A percentile compares a stretch with the other conserved stretches of the same genome.
Evolutionary conservation across 1,284 basidiomycete species (phyloP).

Genomic region (Neonothopanus nambi): DNA sequence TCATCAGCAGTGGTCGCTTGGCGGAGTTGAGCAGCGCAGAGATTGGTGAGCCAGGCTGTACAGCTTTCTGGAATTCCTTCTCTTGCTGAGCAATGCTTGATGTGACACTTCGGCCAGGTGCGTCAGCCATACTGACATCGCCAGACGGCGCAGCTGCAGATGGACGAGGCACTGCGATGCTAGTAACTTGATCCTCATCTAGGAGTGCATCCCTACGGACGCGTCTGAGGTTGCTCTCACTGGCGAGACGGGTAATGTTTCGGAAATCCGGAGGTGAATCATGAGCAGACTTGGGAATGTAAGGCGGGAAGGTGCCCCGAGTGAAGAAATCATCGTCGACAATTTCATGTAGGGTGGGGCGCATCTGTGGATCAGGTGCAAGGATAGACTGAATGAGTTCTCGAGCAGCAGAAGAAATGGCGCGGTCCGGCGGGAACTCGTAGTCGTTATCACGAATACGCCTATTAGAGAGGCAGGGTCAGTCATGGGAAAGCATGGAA

Average conservation of each 20-base stretch:
- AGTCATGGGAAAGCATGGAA: slow-evolving; percentile 10
- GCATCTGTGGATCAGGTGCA: slow-evolving; percentile 76
- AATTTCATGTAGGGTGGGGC: slow-evolving; percentile 86
- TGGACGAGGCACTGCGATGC: slow-evolving; percentile 36
- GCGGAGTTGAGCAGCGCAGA: slow-evolving; percentile 89
- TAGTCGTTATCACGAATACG: slow-evolving; percentile 95
- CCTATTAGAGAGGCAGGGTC: slow-evolving; percentile 38
- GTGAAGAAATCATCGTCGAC: slow-evolving; percentile 87
- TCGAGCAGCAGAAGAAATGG: slow-evolving; percentile 72
- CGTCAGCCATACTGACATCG: slow-evolving; percentile 15
- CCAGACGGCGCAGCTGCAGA: slow-evolving; percentile 21
- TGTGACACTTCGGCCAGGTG: slow-evolving; percentile 40
- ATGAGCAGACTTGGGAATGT: slow-evolving; percentile 79
- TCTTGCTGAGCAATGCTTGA: slow-evolving; percentile 84
- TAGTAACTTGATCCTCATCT: slow-evolving; percentile 56
- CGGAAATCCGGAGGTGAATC: slow-evolving; percentile 76
- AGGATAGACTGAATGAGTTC: slow-evolving; percentile 86
- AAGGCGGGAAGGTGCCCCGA: slow-evolving; percentile 77
- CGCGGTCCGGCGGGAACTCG: slow-evolving; percentile 82
- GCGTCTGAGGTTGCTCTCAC: slow-evolving; percentile 70
- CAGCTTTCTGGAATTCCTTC: slow-evolving; percentile 93
- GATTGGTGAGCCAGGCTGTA: slow-evolving; percentile 94
- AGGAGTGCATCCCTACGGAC: slow-evolving; percentile 61
- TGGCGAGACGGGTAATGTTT: slow-evolving; percentile 61
- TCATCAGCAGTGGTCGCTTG: slow-evolving; percentile 84